These are phyloP conservation scores for Termitomyces heimii DNA, from an alignment of 768 basidiomycete genomes.

Conservation along the genomic window DNA sequence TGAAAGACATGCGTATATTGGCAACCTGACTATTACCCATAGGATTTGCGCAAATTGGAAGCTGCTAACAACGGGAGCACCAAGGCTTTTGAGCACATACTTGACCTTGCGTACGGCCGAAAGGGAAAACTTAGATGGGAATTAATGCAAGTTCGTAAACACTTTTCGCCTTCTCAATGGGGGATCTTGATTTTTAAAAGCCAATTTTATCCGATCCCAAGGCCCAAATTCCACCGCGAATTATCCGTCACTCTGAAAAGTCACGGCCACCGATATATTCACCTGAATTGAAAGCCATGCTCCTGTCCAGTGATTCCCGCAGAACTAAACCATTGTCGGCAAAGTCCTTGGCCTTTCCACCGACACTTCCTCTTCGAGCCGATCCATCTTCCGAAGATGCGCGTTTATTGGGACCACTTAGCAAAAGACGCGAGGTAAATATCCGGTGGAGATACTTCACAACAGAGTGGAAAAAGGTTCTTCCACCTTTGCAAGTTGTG, in stretches of 20 bases:
- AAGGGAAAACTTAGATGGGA: conserved; percentile 67
- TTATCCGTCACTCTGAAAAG: conserved; percentile 44
- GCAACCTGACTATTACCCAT: background rate
- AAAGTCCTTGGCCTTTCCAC: conserved; percentile 40
- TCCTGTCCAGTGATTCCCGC: conserved; percentile 47
- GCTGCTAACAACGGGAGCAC: conserved; percentile 46
- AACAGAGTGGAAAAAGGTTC: conserved; percentile 45
- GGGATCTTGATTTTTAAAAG: conserved; percentile 25
- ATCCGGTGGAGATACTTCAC: conserved; percentile 62
- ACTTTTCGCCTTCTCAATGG: background rate
- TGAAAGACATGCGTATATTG: background rate
- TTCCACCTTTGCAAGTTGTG: conserved; percentile 54
- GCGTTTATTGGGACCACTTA: conserved; percentile 54
- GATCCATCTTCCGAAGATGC: conserved; percentile 55
- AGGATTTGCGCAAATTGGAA: conserved; percentile 52
- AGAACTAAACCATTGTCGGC: conserved; percentile 37
- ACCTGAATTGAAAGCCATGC: conserved; percentile 52
- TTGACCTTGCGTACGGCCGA: conserved; percentile 72
- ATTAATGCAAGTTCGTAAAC: conserved; percentile 51
- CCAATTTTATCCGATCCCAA: conserved; percentile 47
- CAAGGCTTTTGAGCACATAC: conserved; percentile 48
- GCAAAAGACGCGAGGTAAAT: conserved; percentile 72
- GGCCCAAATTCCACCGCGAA: conserved; percentile 33
- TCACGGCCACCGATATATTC: conserved; percentile 66
- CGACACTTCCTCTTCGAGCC: conserved; percentile 51